phyloP scores from a whole-genome alignment of 345 rosid genomes.

The Hibiscus trionum region DNA sequence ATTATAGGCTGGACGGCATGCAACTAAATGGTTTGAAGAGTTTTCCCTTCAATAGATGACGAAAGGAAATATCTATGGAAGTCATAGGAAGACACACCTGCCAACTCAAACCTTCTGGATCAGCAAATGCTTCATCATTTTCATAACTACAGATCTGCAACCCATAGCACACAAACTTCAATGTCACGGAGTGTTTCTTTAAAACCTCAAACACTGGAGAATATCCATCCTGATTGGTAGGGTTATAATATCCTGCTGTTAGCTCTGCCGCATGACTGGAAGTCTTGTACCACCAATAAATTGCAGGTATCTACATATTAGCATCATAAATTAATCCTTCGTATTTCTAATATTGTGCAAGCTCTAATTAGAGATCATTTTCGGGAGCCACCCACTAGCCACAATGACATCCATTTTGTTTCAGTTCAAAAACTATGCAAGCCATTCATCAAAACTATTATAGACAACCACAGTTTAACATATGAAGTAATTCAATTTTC shows the following conservation, averaged over 20 bases:
- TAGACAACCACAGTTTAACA: not conserved
- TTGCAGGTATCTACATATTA: constrained; percentile 68
- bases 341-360: not conserved
- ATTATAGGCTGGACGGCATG: not conserved
- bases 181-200: constrained; percentile 56
- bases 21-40: not conserved
- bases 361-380: not conserved
- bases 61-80: constrained; percentile 1
- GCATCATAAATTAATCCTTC: constrained; percentile 5
- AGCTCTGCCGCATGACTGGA: constrained; percentile 89
- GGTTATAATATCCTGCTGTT: constrained; percentile 83
- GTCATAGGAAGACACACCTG: constrained; percentile 44
- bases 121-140: constrained; percentile 56
- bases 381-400: not conserved
- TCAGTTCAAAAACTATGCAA: not conserved
- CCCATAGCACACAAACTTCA: constrained; percentile 69
- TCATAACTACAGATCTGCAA: constrained; percentile 41
- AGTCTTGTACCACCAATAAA: constrained; percentile 89
- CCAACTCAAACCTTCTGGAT: constrained; percentile 88
- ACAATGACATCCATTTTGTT: not conserved
- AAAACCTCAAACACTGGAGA: constrained; percentile 59
- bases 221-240: constrained; percentile 86
- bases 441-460: not conserved
- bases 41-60: not conserved
- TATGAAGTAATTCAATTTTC: not conserved